Evolutionary conservation across 352 stramenopile genomes (phyloP).

Genomic region (Vaucheria bursata): DNA sequence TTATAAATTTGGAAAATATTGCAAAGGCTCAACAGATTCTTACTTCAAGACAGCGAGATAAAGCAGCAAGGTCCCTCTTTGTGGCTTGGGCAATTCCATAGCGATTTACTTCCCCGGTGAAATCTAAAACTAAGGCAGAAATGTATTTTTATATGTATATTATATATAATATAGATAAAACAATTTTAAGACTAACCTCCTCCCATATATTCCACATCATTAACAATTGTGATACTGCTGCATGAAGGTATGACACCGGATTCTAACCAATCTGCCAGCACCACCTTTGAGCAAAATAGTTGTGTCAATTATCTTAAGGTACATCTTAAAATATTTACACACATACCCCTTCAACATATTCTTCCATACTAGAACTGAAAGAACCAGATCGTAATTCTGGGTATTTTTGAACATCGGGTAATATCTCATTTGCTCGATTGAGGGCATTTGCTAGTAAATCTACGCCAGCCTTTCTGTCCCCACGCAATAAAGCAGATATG

Average conservation of each 20-base stretch:
- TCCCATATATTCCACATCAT: background rate
- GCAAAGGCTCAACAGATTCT: background rate
- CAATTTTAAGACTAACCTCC: background rate
- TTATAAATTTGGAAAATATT: background rate
- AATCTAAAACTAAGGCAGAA: conserved; percentile 45
- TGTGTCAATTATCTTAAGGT: background rate
- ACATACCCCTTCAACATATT: background rate
- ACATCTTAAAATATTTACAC: background rate
- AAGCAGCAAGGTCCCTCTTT: conserved; percentile 20
- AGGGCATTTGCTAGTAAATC: conserved; percentile 15
- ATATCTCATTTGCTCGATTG: conserved; percentile 8
- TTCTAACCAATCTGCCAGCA: background rate
- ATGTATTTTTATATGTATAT: conserved; percentile 6
- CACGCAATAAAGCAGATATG: conserved; percentile 40
- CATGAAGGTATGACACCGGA: background rate
- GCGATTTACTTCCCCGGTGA: conserved; percentile 51
- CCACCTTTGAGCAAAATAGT: background rate
- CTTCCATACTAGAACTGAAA: conserved; percentile 34
- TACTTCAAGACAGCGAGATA: background rate
- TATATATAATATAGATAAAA: background rate
- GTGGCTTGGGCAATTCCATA: conserved; percentile 49
- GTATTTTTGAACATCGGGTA: conserved; percentile 13
- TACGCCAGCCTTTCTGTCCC: conserved; percentile 15
- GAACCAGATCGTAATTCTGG: conserved; percentile 21
- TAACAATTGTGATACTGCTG: background rate